phyloP scores from a whole-genome alignment of 225 moss, liverwort and hornwort species.

The Polytrichum commune region DNA sequence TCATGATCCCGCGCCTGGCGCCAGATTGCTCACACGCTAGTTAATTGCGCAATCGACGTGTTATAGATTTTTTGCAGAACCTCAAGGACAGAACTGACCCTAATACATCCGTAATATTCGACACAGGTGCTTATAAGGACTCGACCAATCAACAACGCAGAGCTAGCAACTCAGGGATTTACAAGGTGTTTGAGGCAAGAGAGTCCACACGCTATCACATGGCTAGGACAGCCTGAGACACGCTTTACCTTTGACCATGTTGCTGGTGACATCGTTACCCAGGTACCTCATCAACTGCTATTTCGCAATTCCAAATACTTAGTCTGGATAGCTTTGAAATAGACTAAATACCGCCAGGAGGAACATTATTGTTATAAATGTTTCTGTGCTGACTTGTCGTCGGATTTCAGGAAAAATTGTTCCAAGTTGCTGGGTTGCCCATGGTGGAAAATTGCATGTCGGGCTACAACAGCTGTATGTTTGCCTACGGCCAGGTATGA shows the following conservation, averaged over 20 bases:
- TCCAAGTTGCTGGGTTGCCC: conserved; percentile 64
- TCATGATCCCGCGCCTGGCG: no score
- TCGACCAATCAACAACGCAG: conserved; percentile 54
- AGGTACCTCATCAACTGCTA: conserved; percentile 28
- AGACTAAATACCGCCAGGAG: no score
- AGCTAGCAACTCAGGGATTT: conserved; percentile 45
- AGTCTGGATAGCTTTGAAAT: no score
- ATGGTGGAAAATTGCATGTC: conserved; percentile 86
- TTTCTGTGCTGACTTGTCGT: not conserved
- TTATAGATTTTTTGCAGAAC: no score
- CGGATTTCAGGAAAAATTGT: conserved; percentile 47
- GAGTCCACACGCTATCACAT: conserved; percentile 58
- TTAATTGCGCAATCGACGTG: no score
- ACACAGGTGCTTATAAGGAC: conserved; percentile 66
- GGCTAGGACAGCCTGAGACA: conserved; percentile 69
- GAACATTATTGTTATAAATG: no score
- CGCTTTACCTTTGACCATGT: conserved; percentile 79
- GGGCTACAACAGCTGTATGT: conserved; percentile 85
- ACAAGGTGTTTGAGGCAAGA: conserved; percentile 65
- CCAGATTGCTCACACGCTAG: no score
- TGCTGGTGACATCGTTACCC: conserved; percentile 60
- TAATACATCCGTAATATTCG: not conserved
- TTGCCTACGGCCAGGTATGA: conserved; percentile 67
- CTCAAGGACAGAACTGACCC: no score
- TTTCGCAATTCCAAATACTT: not conserved